These are phyloP conservation scores for Ascochyta pisi DNA, from an alignment of 2,329 filamentous ascomycete genomes.

Conservation along the genomic window DNA sequence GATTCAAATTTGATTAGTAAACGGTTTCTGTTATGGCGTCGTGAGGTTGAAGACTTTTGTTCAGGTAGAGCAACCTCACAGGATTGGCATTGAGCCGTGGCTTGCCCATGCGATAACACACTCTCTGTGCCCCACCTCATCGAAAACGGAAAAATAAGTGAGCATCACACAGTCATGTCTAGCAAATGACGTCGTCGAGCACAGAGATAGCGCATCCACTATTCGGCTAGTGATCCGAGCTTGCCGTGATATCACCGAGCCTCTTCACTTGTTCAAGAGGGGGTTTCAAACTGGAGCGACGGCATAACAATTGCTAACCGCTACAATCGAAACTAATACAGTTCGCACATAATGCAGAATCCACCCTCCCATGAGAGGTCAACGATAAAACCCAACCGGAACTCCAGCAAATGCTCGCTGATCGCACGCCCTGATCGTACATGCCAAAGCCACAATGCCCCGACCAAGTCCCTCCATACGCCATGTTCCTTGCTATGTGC, in stretches of 20 bases:
- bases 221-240: constrained; percentile 12
- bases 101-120: constrained; percentile 6
- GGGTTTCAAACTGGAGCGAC: background rate
- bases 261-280: background rate
- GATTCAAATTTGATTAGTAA: background rate
- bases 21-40: constrained; percentile 1
- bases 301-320: background rate
- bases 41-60: background rate
- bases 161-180: constrained; percentile 11
- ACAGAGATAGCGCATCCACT: constrained; percentile 15
- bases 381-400: background rate
- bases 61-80: background rate
- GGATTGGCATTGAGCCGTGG: background rate
- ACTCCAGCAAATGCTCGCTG: constrained; percentile 16
- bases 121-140: constrained; percentile 4
- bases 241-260: constrained; percentile 10
- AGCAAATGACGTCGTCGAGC: constrained; percentile 12
- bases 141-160: constrained; percentile 10
- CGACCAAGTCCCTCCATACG: background rate
- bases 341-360: background rate
- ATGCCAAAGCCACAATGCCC: constrained; percentile 5
- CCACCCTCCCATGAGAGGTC: background rate
- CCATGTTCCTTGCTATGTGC: background rate
- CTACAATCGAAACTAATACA: background rate
- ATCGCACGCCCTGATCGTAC: constrained; percentile 11